phyloP scores from a whole-genome alignment of 2,329 filamentous ascomycete genomes.

The Lachnellula subtilissima region DNA sequence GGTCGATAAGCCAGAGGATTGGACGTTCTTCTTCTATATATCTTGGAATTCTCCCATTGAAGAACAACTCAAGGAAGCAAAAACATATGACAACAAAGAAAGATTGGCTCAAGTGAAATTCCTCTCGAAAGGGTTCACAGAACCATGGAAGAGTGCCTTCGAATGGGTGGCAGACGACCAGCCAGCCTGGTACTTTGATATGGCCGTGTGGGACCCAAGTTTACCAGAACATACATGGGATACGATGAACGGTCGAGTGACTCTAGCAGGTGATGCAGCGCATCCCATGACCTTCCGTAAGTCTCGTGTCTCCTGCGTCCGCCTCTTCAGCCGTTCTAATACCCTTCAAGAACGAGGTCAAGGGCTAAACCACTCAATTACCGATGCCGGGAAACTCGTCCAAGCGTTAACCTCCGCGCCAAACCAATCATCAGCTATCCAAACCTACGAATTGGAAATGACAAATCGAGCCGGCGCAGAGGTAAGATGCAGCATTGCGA shows the following conservation, averaged over 20 bases:
- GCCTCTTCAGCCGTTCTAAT: not conserved
- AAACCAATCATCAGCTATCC: slow-evolving; percentile 31
- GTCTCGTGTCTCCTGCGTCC: slow-evolving; percentile 5
- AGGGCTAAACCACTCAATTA: slow-evolving; percentile 44
- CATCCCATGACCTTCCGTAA: slow-evolving; percentile 35
- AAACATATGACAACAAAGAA: slow-evolving; percentile 32
- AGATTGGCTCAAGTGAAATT: slow-evolving; percentile 38
- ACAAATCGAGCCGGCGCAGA: slow-evolving; percentile 40
- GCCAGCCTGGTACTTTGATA: slow-evolving; percentile 28
- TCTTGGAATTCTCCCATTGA: slow-evolving; percentile 38
- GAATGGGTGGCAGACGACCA: slow-evolving; percentile 31
- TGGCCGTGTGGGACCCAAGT: slow-evolving; percentile 32
- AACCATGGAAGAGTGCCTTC: slow-evolving; percentile 42
- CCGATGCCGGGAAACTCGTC: slow-evolving; percentile 38
- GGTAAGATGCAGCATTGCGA: slow-evolving; percentile 38
- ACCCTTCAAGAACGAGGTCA: slow-evolving; percentile 42
- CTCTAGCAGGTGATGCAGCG: slow-evolving; percentile 33
- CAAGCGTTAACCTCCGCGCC: slow-evolving; percentile 3
- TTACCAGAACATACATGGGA: slow-evolving; percentile 30
- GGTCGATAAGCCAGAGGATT: slow-evolving; percentile 35
- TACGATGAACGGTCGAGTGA: slow-evolving; percentile 29
- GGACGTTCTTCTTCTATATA: slow-evolving; percentile 45
- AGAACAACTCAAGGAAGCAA: slow-evolving; percentile 36
- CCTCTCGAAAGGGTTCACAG: slow-evolving; percentile 34
- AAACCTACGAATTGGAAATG: slow-evolving; percentile 42